Evolutionary conservation across 257 asterid genomes (phyloP).

Genomic region (Leptodermis oblonga): DNA sequence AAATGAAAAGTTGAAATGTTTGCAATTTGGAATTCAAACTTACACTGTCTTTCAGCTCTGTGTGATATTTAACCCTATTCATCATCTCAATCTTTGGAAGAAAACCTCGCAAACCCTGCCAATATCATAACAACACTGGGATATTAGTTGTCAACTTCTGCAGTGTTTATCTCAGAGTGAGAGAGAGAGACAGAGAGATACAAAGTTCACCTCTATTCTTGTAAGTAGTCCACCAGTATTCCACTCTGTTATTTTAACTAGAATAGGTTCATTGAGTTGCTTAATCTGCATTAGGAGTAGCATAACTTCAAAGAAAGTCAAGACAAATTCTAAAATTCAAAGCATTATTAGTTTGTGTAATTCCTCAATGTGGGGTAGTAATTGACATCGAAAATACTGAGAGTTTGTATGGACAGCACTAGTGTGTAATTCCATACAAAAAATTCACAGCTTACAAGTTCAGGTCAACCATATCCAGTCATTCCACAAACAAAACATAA

Average conservation of each 20-base stretch:
- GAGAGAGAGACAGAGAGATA: slow-evolving; percentile 17
- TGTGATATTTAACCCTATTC: slow-evolving; percentile 71
- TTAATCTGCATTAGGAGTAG: slow-evolving; percentile 49
- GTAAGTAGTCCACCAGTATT: slow-evolving; percentile 94
- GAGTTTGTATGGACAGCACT: too few species aligned
- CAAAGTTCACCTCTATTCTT: slow-evolving; percentile 71
- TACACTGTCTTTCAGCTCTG: slow-evolving; percentile 82
- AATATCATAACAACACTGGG: not conserved
- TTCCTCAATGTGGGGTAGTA: not conserved
- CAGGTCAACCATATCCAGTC: not conserved
- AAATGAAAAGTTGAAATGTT: not conserved
- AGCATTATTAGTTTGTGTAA: not conserved
- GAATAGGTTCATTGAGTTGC: slow-evolving; percentile 78
- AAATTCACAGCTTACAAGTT: not conserved
- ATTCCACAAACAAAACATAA: not conserved
- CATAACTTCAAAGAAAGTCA: slow-evolving; percentile 11
- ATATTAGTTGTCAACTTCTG: slow-evolving; percentile 3
- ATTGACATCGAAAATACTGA: not conserved
- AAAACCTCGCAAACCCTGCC: slow-evolving; percentile 94
- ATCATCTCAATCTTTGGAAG: slow-evolving; percentile 88
- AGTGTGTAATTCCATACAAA: too few species aligned
- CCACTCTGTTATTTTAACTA: slow-evolving; percentile 85
- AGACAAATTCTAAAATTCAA: not conserved
- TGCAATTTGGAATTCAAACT: slow-evolving; percentile 6
- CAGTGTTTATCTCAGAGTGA: slow-evolving; percentile 7